These are phyloP conservation scores for Chlamydomonas sp. DNA, from an alignment of 139 green algal species.

Conservation along the genomic window DNA sequence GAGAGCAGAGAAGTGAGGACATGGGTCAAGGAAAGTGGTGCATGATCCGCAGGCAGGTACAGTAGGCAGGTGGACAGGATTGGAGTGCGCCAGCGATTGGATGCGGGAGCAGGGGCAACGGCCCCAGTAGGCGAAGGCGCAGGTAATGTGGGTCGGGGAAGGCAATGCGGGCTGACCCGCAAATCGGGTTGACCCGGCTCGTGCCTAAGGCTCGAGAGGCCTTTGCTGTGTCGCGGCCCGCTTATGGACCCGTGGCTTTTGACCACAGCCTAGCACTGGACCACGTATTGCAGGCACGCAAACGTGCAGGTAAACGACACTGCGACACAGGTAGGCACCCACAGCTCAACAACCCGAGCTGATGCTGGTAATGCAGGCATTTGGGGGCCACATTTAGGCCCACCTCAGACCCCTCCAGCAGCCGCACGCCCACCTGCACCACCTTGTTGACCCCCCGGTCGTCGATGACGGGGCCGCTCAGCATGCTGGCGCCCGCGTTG, in stretches of 20 bases:
- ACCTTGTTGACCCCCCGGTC: slow-evolving; percentile 21
- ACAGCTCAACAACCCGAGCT: too few species aligned
- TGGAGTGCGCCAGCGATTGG: neutral
- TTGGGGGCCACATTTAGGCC: too few species aligned
- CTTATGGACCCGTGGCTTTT: too few species aligned
- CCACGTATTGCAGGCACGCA: too few species aligned
- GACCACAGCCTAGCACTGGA: too few species aligned
- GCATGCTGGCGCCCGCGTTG: slow-evolving; percentile 49
- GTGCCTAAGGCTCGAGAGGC: too few species aligned
- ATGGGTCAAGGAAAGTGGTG: neutral
- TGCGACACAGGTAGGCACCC: too few species aligned
- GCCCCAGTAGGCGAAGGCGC: neutral
- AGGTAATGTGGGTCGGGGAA: neutral
- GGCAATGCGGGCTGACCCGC: too few species aligned
- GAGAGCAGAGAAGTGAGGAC: neutral
- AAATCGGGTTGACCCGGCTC: too few species aligned
- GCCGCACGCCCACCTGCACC: slow-evolving; percentile 17
- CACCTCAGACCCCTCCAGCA: neutral
- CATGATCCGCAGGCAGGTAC: neutral
- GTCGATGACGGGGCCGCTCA: neutral
- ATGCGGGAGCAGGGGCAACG: neutral
- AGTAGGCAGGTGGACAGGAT: neutral
- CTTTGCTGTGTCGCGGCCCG: too few species aligned
- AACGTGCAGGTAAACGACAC: too few species aligned
- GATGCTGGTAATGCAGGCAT: neutral